A percentile compares a stretch with the other conserved stretches of the same genome.
Evolutionary conservation across 345 rosid species (phyloP).

Genomic region (Lepidium sativum): DNA sequence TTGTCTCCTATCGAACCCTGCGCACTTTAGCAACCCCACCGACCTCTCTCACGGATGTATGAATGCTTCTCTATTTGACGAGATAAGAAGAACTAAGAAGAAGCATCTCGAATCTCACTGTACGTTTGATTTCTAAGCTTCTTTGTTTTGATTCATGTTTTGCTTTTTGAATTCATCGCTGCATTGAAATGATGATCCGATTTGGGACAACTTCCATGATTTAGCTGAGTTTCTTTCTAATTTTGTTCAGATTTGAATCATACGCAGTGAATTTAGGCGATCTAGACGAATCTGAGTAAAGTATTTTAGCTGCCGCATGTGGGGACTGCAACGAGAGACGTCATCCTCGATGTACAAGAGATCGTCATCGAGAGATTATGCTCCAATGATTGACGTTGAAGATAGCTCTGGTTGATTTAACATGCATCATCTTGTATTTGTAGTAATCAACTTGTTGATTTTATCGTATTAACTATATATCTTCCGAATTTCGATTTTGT

Average conservation of each 20-base stretch:
- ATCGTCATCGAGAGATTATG: constrained; percentile 52
- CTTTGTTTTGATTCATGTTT: too few relatives aligned
- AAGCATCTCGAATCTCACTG: background rate
- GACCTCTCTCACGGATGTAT: too few relatives aligned
- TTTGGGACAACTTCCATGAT: background rate
- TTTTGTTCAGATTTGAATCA: constrained; percentile 3
- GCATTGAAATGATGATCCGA: background rate
- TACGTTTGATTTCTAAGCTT: too few relatives aligned
- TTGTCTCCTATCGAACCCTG: background rate
- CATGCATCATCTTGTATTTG: background rate
- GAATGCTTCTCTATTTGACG: too few relatives aligned
- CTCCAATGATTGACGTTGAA: constrained; percentile 41
- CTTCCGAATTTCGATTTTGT: background rate
- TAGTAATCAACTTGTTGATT: background rate
- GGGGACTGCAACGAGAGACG: constrained; percentile 45
- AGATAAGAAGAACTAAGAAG: too few relatives aligned
- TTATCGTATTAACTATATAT: background rate
- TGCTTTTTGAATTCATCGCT: background rate
- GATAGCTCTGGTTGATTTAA: constrained; percentile 42
- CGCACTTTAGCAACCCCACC: background rate
- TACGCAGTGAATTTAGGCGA: background rate
- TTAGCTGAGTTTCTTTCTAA: background rate
- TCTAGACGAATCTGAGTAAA: constrained; percentile 1
- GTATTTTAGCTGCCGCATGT: constrained; percentile 39
- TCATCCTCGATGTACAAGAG: constrained; percentile 60